Base-by-base conservation (phyloP, 2,329 filamentous ascomycete species). In the Neocatenulostroma microsporum region DNA sequence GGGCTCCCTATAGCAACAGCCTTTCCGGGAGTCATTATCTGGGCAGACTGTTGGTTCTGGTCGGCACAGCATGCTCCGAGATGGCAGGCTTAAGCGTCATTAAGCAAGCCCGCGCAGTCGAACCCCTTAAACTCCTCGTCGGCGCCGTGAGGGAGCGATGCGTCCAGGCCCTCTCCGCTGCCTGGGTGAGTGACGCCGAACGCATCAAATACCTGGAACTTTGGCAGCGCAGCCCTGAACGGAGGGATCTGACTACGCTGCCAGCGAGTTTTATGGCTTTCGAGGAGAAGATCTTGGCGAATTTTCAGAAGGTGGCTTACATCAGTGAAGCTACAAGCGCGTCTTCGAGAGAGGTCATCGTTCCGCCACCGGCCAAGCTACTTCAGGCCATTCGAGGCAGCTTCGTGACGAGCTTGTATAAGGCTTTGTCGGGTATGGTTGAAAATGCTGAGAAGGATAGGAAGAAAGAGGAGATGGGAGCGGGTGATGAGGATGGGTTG, bases 231-330 rank as follows among this genome's bases (percentile, higher is more conserved):
- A 80, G 85, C 17, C 69, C 78, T 0, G 88, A 95, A 41, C 75
- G 82, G 37, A 80, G 82, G 38, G 88, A 95, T 54, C 73, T 95
- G 30, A 98, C 93, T 0, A 82, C 82, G 46, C 89, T 98, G 81
- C 91, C 93, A 0, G 74, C 78, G 2, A 79, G 82, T 36, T 95
- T 98, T 60, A 72, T 84, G 12, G 76, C 83, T 0, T 94, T 94
- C 54, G 88, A 96, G 55, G 82, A 80, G 37, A 76, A 82, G 5
- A 70, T 98, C 10, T 68, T 98, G 14, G 72, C 71, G 1, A 87
- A 88, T 37, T 83, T 96, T 78, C 91, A 98, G 61, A 94, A 89
- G 66, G 93, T 96, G 36, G 70, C 95, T 19, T 98, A 95, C 58
- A 80, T 98, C 28, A 82, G 84, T 1, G 89, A 95, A 48, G 84